Evolutionary conservation across 2,329 filamentous ascomycete genomes (phyloP).

Genomic region (Hypoxylon sp.): DNA sequence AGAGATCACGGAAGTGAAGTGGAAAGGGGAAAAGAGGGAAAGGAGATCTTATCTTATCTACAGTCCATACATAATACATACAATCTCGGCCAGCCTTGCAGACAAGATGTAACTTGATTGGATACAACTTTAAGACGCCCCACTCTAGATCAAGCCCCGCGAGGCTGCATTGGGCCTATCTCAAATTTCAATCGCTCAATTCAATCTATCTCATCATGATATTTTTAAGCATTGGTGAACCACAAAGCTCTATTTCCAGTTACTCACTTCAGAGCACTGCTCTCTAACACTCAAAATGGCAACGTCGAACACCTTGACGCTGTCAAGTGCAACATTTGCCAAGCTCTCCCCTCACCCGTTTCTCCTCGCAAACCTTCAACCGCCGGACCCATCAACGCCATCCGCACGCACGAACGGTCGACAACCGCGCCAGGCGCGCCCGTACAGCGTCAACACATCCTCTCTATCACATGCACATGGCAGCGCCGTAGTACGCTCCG

Average conservation of each 20-base stretch:
- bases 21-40: background rate
- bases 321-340: constrained; percentile 79
- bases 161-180: constrained; percentile 29
- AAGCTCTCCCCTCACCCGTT: constrained; percentile 91
- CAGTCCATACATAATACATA: too few species aligned
- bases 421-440: constrained; percentile 74
- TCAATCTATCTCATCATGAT: constrained; percentile 20
- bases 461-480: constrained; percentile 91
- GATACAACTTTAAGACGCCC: constrained; percentile 7
- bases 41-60: constrained; percentile 20
- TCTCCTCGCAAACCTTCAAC: constrained; percentile 87
- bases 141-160: constrained; percentile 21
- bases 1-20: constrained; percentile 27
- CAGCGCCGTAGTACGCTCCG: constrained; percentile 86
- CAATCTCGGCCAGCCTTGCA: constrained; percentile 15
- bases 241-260: constrained; percentile 2
- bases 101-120: constrained; percentile 20
- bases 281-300: constrained; percentile 47
- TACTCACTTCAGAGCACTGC: too few species aligned
- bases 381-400: constrained; percentile 61
- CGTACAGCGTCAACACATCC: constrained; percentile 81
- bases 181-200: constrained; percentile 29
- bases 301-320: constrained; percentile 60
- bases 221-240: constrained; percentile 16
- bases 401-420: constrained; percentile 86